Base-by-base conservation (phyloP, 257 asterid genomes). In the Petrea volubilis region DNA sequence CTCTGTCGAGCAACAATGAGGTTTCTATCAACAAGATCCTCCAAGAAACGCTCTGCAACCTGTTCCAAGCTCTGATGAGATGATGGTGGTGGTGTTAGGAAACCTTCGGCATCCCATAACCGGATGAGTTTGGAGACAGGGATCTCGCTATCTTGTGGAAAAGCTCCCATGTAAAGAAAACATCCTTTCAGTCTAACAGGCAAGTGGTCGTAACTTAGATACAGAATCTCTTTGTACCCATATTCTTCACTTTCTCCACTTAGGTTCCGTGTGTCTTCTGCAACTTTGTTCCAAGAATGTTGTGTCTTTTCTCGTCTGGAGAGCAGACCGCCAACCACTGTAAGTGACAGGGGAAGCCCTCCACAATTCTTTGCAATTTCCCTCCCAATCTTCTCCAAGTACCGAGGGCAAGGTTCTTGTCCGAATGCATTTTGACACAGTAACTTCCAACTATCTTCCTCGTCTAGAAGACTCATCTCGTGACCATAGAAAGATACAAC, bases 51-150 rank as follows among this genome's bases (percentile, higher is more conserved):
- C 1, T 44, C 14, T 1, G 68, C 73, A 12, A 47, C 68, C 6
- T 65, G 41, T 58, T 74, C 73, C 51, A 65, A 29, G 47, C 2
- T 31, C 40, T 15, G 2, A 38, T 12, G 12, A 12, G 43, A 27
- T 4, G 18, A 29, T n/a, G 21, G 2, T 0, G 15, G 18, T 33
- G 53, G 29, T 15, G 20, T 46, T 46, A 74, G 0, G 25, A 74
- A 33, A 29, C 78, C 79, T n/a, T 67, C 79, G 8, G 74, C 68
- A 47, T 66, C 73, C 79, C 78, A 73, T 28, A 55, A 64, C 21
- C 7, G 17, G 49, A 44, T 56, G 27, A 73, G 64, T 11, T 64
- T 53, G 21, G 59, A 43, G 24, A 64, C 67, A 4, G 28, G 40
- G 4, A 73, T 73, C 34, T 55, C 41, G n/a, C 21, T 10, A 13